These are phyloP conservation scores for Phytopythium sindhum DNA, from an alignment of 352 stramenopile genomes.

Conservation along the genomic window DNA sequence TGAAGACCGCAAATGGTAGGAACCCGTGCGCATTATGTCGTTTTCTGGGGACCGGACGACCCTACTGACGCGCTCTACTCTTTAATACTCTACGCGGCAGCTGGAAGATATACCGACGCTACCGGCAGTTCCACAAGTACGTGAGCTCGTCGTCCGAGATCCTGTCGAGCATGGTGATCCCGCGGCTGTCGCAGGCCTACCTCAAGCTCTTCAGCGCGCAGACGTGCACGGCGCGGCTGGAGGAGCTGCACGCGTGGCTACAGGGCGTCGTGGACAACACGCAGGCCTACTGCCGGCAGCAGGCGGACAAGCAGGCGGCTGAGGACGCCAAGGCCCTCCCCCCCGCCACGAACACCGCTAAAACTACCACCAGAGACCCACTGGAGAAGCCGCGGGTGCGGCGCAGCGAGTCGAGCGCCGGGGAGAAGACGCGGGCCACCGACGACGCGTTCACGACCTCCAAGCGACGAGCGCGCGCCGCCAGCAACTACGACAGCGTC, in stretches of 20 bases:
- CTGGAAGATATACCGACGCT: conserved; percentile 86
- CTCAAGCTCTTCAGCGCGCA: conserved; percentile 81
- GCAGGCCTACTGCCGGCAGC: conserved; percentile 46
- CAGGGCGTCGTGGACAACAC: conserved; percentile 64
- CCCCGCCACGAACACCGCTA: no score
- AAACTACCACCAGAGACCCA: conserved; percentile 1
- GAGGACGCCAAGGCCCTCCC: no score
- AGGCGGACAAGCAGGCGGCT: conserved; percentile 25
- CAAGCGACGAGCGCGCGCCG: not conserved
- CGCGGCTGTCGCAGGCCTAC: conserved; percentile 67
- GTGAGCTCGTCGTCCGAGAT: conserved; percentile 58
- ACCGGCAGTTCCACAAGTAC: conserved; percentile 81
- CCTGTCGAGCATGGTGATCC: conserved; percentile 51
- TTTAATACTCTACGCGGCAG: conserved; percentile 10
- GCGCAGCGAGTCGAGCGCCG: conserved; percentile 18
- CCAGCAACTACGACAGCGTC: not conserved
- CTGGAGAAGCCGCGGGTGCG: conserved; percentile 10
- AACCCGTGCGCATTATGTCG: not conserved
- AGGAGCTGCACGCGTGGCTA: conserved; percentile 73
- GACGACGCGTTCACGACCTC: not conserved
- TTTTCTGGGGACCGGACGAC: not conserved
- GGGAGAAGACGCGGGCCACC: not conserved
- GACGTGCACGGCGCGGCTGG: conserved; percentile 71
- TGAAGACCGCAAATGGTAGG: conserved; percentile 39
- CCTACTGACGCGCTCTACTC: not conserved